These are phyloP conservation scores for Penicillium janthinellum DNA, from an alignment of 2,329 filamentous ascomycete species.

Conservation along the genomic window DNA sequence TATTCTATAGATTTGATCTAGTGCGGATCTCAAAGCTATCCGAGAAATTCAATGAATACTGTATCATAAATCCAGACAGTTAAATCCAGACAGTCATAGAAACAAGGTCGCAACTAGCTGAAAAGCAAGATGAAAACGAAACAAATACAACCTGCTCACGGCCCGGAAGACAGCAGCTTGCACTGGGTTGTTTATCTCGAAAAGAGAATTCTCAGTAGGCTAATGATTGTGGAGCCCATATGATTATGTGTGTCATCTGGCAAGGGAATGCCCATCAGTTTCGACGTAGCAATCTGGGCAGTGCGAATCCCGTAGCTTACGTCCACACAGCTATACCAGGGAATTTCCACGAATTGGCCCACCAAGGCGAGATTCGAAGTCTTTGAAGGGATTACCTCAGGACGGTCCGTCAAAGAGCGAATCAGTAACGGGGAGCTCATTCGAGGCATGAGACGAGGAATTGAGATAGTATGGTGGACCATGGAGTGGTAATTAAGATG, in stretches of 20 bases:
- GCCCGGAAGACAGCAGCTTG: neutral
- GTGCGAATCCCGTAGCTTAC: neutral
- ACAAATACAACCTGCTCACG: neutral
- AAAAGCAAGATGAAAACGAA: no score
- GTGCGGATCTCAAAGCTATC: no score
- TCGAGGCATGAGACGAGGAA: conserved; percentile 5
- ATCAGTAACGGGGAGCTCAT: conserved; percentile 1
- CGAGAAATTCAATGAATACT: no score
- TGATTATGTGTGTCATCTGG: neutral
- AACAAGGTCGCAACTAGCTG: no score
- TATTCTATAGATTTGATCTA: no score
- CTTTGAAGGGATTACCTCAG: neutral
- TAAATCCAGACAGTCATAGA: no score
- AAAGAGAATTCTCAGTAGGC: neutral
- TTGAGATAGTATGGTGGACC: neutral
- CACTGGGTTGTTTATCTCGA: neutral
- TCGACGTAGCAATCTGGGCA: neutral
- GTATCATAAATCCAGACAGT: no score
- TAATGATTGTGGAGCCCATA: neutral
- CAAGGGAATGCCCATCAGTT: neutral
- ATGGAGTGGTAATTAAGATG: neutral
- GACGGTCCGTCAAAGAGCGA: neutral
- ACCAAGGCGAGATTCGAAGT: neutral
- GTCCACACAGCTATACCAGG: neutral
- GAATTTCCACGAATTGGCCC: neutral